Evolutionary conservation across 148 eudicot species (phyloP).

Genomic region (Arbutus unedo): DNA sequence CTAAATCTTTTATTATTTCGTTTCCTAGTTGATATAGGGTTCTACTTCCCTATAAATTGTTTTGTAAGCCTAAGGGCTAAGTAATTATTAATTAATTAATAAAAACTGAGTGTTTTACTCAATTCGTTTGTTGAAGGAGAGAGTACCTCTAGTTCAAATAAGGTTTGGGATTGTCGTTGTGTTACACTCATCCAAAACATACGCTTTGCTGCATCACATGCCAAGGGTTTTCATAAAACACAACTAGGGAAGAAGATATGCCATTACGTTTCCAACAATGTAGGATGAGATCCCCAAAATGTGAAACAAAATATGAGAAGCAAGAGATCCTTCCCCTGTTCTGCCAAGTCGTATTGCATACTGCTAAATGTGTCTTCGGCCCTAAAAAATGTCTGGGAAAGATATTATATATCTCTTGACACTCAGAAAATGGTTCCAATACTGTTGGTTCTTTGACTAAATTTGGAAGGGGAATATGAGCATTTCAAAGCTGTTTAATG

Average conservation of each 20-base stretch:
- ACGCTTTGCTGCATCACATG: not conserved
- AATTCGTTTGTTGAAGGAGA: no score
- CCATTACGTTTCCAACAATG: not conserved
- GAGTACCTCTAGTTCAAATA: no score
- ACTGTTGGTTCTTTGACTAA: not conserved
- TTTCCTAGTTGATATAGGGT: no score
- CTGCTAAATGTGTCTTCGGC: not conserved
- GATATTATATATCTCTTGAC: not conserved
- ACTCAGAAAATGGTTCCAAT: slow-evolving; percentile 9
- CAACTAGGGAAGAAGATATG: not conserved
- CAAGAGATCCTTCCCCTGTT: not conserved
- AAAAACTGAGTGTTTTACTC: no score
- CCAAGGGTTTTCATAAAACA: not conserved
- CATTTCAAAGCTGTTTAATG: not conserved
- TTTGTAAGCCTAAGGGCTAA: no score
- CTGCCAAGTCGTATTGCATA: not conserved
- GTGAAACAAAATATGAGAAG: not conserved
- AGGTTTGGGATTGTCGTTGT: no score
- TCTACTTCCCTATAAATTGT: no score
- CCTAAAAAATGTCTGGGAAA: no score
- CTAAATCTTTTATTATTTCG: no score
- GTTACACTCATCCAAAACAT: no score
- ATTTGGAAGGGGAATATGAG: not conserved
- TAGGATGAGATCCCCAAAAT: not conserved
- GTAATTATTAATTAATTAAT: no score